These are phyloP conservation scores for Monilinia fructicola DNA, from an alignment of 2,329 filamentous ascomycete species.

Conservation along the genomic window DNA sequence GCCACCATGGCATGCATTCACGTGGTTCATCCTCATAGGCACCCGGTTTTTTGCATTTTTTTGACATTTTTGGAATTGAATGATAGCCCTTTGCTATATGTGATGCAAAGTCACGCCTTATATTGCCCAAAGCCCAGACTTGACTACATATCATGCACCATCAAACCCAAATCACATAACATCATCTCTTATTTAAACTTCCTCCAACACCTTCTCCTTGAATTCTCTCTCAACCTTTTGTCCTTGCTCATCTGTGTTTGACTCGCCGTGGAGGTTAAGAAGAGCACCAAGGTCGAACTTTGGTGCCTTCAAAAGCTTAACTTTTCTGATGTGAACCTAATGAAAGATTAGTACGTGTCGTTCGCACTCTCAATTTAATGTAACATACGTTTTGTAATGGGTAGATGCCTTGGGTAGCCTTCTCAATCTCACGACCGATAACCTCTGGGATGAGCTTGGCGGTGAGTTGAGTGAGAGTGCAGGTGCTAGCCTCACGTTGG, in stretches of 20 bases:
- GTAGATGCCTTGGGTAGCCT: constrained; percentile 99
- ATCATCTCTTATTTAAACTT: constrained; percentile 66
- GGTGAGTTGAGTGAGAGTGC: constrained; percentile 93
- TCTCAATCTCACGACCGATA: constrained; percentile 99
- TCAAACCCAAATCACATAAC: constrained; percentile 36
- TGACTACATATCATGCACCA: constrained; percentile 42
- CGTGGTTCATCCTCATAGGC: constrained; percentile 17
- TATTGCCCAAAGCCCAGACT: constrained; percentile 41
- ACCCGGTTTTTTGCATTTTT: constrained; percentile 32
- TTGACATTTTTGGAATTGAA: constrained; percentile 27
- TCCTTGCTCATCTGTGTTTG: constrained; percentile 89
- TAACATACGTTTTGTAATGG: constrained; percentile 91
- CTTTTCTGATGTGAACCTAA: constrained; percentile 99
- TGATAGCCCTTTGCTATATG: constrained; percentile 40
- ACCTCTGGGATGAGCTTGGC: constrained; percentile 99
- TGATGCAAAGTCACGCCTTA: constrained; percentile 39
- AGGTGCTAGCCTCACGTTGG: constrained; percentile 88
- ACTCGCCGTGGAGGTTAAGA: constrained; percentile 96
- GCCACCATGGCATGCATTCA: constrained; percentile 11
- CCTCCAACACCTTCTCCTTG: constrained; percentile 95
- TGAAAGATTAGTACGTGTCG: constrained; percentile 41
- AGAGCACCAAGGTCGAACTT: constrained; percentile 99
- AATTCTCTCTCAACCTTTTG: constrained; percentile 99
- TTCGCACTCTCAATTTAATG: constrained; percentile 1
- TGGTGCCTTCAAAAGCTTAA: constrained; percentile 97